Base-by-base conservation (phyloP, 2,329 filamentous ascomycete species). In the Neonectria punicea region DNA sequence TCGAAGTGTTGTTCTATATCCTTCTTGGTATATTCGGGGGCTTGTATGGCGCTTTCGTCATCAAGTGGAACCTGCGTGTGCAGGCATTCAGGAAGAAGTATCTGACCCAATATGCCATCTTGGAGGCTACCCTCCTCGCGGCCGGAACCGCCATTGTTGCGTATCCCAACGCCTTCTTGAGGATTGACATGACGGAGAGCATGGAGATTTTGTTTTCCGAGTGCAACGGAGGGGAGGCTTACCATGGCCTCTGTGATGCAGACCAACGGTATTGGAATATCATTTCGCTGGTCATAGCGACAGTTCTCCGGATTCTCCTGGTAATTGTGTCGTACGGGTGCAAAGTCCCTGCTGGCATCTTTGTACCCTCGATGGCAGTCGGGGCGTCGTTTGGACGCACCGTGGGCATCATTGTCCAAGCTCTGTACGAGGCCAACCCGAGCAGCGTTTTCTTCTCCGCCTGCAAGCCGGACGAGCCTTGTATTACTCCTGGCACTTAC, bases 161-260 rank as follows among this genome's bases (percentile, higher is more conserved):
- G 79, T 99, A 97, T 75, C 96, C 95, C 1, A 99, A 99, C 73
- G 94, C 92, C 78, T 98, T 99, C 70, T 78, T 99, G 61, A 87
- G 93, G 60, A 98, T 98, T 73, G 97, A 99, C 80, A 98, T 99
- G 96, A 98, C 96, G 0, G 95, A 98, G 82, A 97, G 94, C 82
- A 98, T 99, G 96, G 94, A 98, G 78, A 97, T 98, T 68, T 82
- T 99, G 11, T 99, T 99, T 78, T 86, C 92, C 14, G 96, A 99
- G 77, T 99, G 96, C 73, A 93, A 97, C 75, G 93, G 92, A 5
- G 90, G 86, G 20, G 92, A 97, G 77, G 93, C 95, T 75, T 98
- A 97, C 72, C 89, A 97, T 68, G 92, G 92, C 6, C 87, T 99
- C 16, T 99, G 96, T 85, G 92, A 98, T 78, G 77, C 85, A 4